phyloP scores from a whole-genome alignment of 768 basidiomycete species.

The Postia placenta region DNA sequence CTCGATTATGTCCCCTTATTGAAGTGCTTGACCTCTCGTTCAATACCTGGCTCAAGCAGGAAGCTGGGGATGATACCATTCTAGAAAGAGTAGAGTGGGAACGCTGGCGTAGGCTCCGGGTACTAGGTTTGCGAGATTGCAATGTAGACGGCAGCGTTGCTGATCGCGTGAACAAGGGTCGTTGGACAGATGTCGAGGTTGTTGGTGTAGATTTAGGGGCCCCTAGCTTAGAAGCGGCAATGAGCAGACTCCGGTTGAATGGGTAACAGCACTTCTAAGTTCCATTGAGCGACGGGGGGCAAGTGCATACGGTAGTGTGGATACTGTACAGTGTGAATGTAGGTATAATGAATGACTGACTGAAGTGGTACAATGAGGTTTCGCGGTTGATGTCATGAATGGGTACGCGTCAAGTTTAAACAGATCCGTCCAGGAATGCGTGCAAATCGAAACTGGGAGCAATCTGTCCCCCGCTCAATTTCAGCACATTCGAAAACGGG shows the following conservation, averaged over 20 bases:
- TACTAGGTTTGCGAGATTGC: conserved; percentile 55
- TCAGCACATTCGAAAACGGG: neutral
- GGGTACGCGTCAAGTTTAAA: no score
- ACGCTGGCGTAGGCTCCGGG: conserved; percentile 44
- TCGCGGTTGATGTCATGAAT: no score
- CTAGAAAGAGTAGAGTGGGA: conserved; percentile 54
- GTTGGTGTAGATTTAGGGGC: conserved; percentile 19
- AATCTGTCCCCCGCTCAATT: conserved; percentile 20
- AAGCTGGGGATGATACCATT: conserved; percentile 20
- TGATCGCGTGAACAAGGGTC: conserved; percentile 45
- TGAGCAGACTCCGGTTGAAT: conserved; percentile 8
- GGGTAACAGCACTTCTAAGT: no score
- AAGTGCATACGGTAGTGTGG: no score
- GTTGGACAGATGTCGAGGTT: conserved; percentile 61
- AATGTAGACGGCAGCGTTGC: conserved; percentile 36
- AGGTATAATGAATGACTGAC: neutral
- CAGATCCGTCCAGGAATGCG: conserved; percentile 6
- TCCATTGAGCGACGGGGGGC: no score
- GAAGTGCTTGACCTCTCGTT: conserved; percentile 62
- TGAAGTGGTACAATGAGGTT: neutral
- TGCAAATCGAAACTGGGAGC: conserved; percentile 49
- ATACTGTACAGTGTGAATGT: neutral
- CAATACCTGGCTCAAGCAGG: conserved; percentile 40
- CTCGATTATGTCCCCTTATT: conserved; percentile 55
- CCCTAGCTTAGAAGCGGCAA: conserved; percentile 3